Base-by-base conservation (phyloP, 306 rosid genomes). In the Cicer bijugum region DNA sequence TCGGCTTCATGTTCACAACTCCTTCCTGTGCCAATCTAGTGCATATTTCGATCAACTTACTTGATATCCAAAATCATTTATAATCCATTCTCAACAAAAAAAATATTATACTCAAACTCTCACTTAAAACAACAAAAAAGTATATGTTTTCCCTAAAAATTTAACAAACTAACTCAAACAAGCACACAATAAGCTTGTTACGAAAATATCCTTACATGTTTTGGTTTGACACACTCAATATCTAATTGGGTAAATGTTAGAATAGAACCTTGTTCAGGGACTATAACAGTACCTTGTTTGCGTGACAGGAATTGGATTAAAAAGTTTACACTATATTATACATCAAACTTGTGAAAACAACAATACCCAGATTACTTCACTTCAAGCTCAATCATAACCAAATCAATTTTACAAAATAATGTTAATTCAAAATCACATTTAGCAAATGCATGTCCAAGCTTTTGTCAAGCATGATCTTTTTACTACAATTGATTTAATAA, bases 11-110 rank as follows among this genome's bases (percentile, higher is more conserved):
- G 67, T 68, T 72, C 14, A 58, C 6, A 77, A 82, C 45, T 8
- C 82, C 88, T 65, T 84, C 89, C 50, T 67, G 61, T 9, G 80
- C 80, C 38, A 85, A 76, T 68, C 71, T 80, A 51, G 23, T 28
- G 15, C 0, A 12, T 23, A 53, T 68, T 28, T 28, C 12, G 10
- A 67, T 39, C 39, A 74, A 35, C 33, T 66, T 12, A 43, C 2
- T 64, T 17, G 20, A 33, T 39, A 9, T 39, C n/a, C 23, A 72
- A 56, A 72, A 66, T 8, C 65, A 65, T 4, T 61, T 17, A 37
- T 19, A 57, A 56, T n/a, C 35, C 5, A 28, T 28, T 28, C 35
- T 28, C 35, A 28, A 28, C 35, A 28, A 28, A 28, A 3, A 0
- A 28, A 28, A 28, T 28, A 28, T 28, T 28, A 28, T 3, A 28